These are phyloP conservation scores for Chamaecyparis obtusa DNA, from an alignment of 75 land plant genomes.

Conservation along the genomic window DNA sequence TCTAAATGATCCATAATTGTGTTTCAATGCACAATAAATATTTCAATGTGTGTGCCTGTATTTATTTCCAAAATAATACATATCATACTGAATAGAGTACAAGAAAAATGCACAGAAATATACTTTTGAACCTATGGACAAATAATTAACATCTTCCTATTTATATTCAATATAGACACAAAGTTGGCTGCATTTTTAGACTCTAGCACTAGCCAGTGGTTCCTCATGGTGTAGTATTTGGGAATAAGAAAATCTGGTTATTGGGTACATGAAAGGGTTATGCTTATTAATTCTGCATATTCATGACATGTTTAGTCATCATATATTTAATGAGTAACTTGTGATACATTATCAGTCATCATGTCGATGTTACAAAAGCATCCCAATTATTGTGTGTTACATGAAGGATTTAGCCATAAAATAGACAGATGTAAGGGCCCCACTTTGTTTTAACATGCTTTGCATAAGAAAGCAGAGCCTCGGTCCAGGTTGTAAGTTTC, in stretches of 20 bases:
- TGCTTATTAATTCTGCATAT: background rate
- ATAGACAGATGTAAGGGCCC: background rate
- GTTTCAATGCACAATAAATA: background rate
- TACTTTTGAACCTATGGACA: background rate
- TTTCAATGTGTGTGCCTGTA: background rate
- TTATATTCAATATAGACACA: background rate
- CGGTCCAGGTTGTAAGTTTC: background rate
- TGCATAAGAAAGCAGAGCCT: background rate
- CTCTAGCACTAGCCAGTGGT: background rate
- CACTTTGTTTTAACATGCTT: background rate
- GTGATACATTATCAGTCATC: background rate
- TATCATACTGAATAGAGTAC: background rate
- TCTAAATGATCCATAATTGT: background rate
- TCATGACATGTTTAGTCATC: background rate
- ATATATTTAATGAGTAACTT: background rate
- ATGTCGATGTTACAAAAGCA: background rate
- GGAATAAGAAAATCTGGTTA: background rate
- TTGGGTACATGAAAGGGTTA: background rate
- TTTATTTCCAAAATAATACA: background rate
- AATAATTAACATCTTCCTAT: background rate
- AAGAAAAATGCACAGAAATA: background rate
- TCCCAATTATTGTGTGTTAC: background rate
- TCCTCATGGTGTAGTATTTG: background rate
- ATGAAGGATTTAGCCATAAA: background rate
- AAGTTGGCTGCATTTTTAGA: background rate